Evolutionary conservation across 768 basidiomycete genomes (phyloP), one percentile per base, ranked within the genome.

Genomic region (Mycena vitilis): DNA sequence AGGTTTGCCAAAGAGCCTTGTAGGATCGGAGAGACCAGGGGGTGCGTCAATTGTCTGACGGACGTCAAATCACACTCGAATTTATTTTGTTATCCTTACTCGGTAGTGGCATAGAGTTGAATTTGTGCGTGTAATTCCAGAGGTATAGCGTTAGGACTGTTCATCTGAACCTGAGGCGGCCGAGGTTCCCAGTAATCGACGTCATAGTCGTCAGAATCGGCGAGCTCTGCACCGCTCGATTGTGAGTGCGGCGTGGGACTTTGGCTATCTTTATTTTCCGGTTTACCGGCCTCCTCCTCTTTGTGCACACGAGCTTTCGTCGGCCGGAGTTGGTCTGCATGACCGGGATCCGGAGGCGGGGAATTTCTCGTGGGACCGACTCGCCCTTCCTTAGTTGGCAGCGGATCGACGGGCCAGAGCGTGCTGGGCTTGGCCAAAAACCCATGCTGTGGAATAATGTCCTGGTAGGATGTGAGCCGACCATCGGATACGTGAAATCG

Each of bases 61-160:
- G 22, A 49, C 30, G 25, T 20, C 37, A 30, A 5, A 38, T 53
- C 36, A 59, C 30, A n/a, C 23, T 36, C 30, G 36, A 7, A 30
- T 2, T 15, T 22, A 12, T 4, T 45, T 30, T 30, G 5, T 30
- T 15, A 79, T 87, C 11, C 40, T 60, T 81, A 91, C 85, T 90
- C 89, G 45, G 89, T 94, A 2, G 89, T 87, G 5, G 91, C 90
- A 75, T 94, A 94, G 16, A 92, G 81, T 77, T 95, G 94, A 18
- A 94, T 93, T 73, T 93, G 92, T 2, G 88, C 84, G 22, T 79
- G 82, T 34, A 88, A 66, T 69, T 88, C 87, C 58, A 88, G 73
- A 0, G 87, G 85, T 0, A 76, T 73, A 7, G 77, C 78, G 18
- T 81, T 71, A 0, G 83, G 79, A 73, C 86, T 77, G 20, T 85